A percentile compares a stretch with the other conserved stretches of the same genome.
Evolutionary conservation across 257 asterid species (phyloP).

Genomic region (Solanum chmielewskii): DNA sequence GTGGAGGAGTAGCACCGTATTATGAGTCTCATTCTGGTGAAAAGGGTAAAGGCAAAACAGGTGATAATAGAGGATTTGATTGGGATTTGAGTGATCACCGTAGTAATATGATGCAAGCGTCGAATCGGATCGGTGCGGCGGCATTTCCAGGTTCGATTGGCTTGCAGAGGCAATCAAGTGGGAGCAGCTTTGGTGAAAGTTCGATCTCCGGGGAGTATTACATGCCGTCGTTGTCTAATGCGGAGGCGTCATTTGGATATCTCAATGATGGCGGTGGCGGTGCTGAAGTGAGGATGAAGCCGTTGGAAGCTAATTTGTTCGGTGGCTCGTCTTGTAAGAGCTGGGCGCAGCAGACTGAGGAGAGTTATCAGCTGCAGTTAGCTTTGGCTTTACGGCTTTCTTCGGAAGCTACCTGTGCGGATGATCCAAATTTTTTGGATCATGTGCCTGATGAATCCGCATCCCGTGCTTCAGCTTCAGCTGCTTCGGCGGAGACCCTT

Average conservation of each 20-base stretch:
- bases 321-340: conserved; percentile 58
- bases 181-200: conserved; percentile 93
- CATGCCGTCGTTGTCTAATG: not conserved
- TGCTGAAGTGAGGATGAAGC: conserved; percentile 1
- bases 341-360: conserved; percentile 99
- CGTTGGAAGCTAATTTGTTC: not conserved
- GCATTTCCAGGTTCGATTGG: conserved; percentile 42
- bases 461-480: conserved; percentile 23
- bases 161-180: conserved; percentile 85
- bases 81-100: conserved; percentile 65
- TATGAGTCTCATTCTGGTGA: conserved; percentile 48
- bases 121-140: conserved; percentile 44
- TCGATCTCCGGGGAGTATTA: conserved; percentile 77
- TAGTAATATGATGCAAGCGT: conserved; percentile 25
- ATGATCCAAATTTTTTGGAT: conserved; percentile 86
- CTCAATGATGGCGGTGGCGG: conserved; percentile 7
- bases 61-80: conserved; percentile 29
- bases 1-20: conserved; percentile 4
- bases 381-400: conserved; percentile 87
- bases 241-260: not conserved
- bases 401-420: conserved; percentile 74
- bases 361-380: conserved; percentile 91
- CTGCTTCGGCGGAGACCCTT: conserved; percentile 45
- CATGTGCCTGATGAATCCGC: conserved; percentile 52
- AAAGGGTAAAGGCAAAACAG: conserved; percentile 23